A percentile compares a stretch with the other conserved stretches of the same genome.
Conservation (phyloP, 169 alveolate species). For the Plasmodium blacklocki region DNA sequence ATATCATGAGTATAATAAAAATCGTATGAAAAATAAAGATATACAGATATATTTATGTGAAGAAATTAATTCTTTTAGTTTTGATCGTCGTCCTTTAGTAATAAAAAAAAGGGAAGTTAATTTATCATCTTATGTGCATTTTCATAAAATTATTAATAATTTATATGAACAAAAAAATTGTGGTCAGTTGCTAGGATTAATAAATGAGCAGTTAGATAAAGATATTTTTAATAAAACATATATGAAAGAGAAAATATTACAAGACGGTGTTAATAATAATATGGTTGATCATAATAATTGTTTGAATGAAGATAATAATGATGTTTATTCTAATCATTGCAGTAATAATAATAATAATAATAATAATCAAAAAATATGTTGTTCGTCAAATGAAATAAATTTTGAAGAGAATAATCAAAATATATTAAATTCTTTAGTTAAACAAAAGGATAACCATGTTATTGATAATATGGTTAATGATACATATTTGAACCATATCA, state of each 20-base stretch:
- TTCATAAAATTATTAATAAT: constrained; percentile 31
- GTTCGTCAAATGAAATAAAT: too few species aligned
- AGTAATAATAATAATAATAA: background rate
- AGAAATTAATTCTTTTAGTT: constrained; percentile 46
- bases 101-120: constrained; percentile 54
- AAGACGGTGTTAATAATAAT: background rate
- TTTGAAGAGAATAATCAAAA: too few species aligned
- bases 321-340: background rate
- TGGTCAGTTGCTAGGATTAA: background rate
- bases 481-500: too few species aligned
- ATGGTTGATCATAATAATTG: background rate
- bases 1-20: constrained; percentile 23
- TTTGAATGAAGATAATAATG: background rate
- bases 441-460: too few species aligned
- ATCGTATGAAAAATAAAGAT: constrained; percentile 26
- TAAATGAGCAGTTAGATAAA: constrained; percentile 13
- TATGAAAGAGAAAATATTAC: constrained; percentile 10
- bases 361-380: background rate
- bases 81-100: constrained; percentile 48
- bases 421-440: too few species aligned
- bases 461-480: too few species aligned
- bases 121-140: constrained; percentile 63
- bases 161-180: background rate
- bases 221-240: constrained; percentile 35
- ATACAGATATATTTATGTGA: constrained; percentile 67